Evolutionary conservation across 1,284 basidiomycete genomes (phyloP).

Genomic region (Ustilago nuda): DNA sequence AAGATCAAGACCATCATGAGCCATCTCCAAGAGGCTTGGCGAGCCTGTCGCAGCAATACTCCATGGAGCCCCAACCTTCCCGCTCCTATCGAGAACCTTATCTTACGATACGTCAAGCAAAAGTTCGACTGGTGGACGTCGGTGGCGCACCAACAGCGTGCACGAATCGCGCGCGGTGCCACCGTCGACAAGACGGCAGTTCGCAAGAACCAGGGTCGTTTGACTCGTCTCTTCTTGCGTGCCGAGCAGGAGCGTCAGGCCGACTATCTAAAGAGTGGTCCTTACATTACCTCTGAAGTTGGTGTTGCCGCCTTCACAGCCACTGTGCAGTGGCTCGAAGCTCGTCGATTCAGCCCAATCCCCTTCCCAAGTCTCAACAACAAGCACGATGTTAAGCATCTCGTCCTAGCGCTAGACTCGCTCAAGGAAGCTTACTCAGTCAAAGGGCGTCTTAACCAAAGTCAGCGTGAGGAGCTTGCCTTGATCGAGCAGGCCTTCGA

Average conservation of each 20-base stretch:
- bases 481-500: conserved; percentile 69
- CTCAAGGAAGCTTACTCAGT: conserved; percentile 69
- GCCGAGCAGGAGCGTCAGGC: conserved; percentile 69
- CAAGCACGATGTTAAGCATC: conserved; percentile 68
- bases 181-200: conserved; percentile 99
- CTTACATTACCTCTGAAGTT: conserved; percentile 67
- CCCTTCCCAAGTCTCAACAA: conserved; percentile 69
- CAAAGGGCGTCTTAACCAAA: conserved; percentile 68
- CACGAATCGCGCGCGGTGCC: conserved; percentile 92
- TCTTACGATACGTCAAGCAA: conserved; percentile 97
- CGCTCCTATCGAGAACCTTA: conserved; percentile 98
- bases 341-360: conserved; percentile 67
- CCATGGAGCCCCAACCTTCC: conserved; percentile 99
- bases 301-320: conserved; percentile 69
- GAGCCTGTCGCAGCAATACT: conserved; percentile 97
- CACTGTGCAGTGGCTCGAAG: conserved; percentile 69
- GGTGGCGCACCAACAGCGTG: conserved; percentile 90
- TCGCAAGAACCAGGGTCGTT: conserved; percentile 91
- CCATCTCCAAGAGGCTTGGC: conserved; percentile 97
- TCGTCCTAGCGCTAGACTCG: conserved; percentile 67
- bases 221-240: conserved; percentile 76
- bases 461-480: conserved; percentile 68
- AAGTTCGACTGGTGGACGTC: conserved; percentile 99
- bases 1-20: conserved; percentile 99
- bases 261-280: conserved; percentile 68